Percentiles rank a stretch among this genome's conserved stretches.
phyloP scores from a whole-genome alignment of 441 rosid species.

The Theobroma grandiflorum region DNA sequence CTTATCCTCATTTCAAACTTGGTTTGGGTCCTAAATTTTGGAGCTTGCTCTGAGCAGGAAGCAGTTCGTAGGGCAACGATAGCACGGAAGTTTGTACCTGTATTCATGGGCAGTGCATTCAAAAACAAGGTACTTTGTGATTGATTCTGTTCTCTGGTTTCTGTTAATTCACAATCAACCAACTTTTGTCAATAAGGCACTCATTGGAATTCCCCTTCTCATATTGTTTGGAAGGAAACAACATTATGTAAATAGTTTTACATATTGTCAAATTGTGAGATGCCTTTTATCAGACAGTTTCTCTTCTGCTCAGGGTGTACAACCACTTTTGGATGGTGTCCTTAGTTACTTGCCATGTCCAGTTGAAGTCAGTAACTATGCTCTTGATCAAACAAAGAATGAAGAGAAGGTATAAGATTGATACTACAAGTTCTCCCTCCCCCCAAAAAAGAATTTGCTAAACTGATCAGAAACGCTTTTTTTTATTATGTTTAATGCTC shows the following conservation, averaged over 20 bases:
- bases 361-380: constrained; percentile 84
- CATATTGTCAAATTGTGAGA: constrained; percentile 1
- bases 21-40: constrained; percentile 22
- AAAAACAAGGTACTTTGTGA: constrained; percentile 82
- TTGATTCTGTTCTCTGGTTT: constrained; percentile 4
- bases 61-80: constrained; percentile 95
- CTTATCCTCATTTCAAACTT: not conserved
- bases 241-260: not conserved
- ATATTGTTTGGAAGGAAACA: not conserved
- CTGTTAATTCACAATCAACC: not conserved
- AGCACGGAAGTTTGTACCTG: constrained; percentile 87
- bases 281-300: not conserved
- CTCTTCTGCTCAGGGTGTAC: constrained; percentile 74
- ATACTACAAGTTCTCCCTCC: not conserved
- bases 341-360: constrained; percentile 90
- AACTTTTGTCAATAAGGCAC: not conserved
- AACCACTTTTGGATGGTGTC: constrained; percentile 92
- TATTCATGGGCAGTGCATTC: constrained; percentile 99
- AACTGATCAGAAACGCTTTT: constrained; percentile 8
- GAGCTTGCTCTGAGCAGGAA: constrained; percentile 55
- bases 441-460: not conserved
- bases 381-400: constrained; percentile 87
- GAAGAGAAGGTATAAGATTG: constrained; percentile 80
- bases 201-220: not conserved
- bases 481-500: constrained; percentile 17